Evolutionary conservation across 1,284 basidiomycete species (phyloP), one percentile per base, ranked within the genome.

Genomic region (Clitocybe nebularis): DNA sequence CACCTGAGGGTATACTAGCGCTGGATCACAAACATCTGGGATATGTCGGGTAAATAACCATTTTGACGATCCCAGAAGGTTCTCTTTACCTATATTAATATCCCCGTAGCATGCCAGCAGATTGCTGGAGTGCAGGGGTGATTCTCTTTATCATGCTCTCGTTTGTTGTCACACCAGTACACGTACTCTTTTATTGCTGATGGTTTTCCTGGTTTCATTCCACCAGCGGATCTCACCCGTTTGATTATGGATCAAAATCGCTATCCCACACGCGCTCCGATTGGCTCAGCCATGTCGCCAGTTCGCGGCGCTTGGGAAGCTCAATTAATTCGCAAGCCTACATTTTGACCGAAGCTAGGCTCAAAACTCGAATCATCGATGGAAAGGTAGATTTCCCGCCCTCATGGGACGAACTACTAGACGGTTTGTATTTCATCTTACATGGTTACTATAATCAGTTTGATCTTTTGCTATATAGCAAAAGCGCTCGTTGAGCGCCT

Each of bases 101-200:
- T 22, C 41, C 43, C 25, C 33, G 11, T 20, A 74, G 87, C 10
- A 84, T 89, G 78, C 82, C 82, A 20, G 75, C 87, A 0, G 89
- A 92, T 58, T 89, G 86, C 53, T 92, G 88, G 89, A 87, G 85
- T 50, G 75, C 82, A 7, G 89, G 88, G 6, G 75, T 90, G 2
- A 79, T 87, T 41, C 64, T 90, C 43, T 89, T 81, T 52, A 79
- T 88, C 47, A 89, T 91, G 84, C 68, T 91, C 39, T 75, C 76
- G 87, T 89, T 64, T 48, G 23, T 9, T 36, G n/a, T 20, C 13
- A 46, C 41, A 34, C 7, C 8, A 17, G 36, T n/a, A 17, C 19
- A 9, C 23, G 10, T 1, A 17, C 14, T 5, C 11, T 4, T 3
- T 37, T 24, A 9, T n/a, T n/a, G 35, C 35, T 32, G 21, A 40